Evolutionary conservation across 257 asterid genomes (phyloP).

Genomic region (Solanum tarapatanum): DNA sequence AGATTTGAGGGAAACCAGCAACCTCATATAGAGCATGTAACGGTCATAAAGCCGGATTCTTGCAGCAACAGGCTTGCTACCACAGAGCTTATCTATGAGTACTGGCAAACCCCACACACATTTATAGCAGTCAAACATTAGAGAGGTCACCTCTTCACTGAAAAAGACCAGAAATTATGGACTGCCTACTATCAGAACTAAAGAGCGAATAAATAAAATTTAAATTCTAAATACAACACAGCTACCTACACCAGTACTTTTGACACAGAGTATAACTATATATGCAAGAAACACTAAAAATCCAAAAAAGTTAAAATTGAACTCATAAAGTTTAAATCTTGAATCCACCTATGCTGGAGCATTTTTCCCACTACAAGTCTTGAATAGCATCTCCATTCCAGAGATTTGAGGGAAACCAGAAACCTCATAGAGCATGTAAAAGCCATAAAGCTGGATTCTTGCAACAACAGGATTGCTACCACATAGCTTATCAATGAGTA

Average conservation of each 20-base stretch:
- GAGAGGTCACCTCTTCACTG: conserved; percentile 71
- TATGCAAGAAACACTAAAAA: neutral
- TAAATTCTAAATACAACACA: neutral
- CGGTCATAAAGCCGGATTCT: conserved; percentile 77
- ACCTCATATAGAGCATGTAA: conserved; percentile 67
- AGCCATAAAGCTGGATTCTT: conserved; percentile 74
- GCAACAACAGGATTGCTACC: conserved; percentile 56
- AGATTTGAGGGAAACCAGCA: conserved; percentile 64
- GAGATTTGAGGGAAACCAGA: conserved; percentile 72
- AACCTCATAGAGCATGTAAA: conserved; percentile 74
- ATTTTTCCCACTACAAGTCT: conserved; percentile 61
- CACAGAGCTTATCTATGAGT: conserved; percentile 78
- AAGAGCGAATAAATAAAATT: neutral
- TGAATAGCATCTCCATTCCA: conserved; percentile 81
- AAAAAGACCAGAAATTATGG: conserved; percentile 54
- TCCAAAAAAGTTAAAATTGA: neutral
- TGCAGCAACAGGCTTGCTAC: conserved; percentile 52
- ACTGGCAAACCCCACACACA: conserved; percentile 70
- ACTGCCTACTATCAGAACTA: conserved; percentile 43
- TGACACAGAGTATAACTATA: neutral
- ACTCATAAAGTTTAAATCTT: neutral
- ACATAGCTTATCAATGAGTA: conserved; percentile 76
- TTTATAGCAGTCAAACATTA: conserved; percentile 60
- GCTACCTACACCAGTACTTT: no score
- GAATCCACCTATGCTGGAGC: conserved; percentile 8